phyloP scores from a whole-genome alignment of 805 yeast species.

The Tetrapisispora iriomotensis region DNA sequence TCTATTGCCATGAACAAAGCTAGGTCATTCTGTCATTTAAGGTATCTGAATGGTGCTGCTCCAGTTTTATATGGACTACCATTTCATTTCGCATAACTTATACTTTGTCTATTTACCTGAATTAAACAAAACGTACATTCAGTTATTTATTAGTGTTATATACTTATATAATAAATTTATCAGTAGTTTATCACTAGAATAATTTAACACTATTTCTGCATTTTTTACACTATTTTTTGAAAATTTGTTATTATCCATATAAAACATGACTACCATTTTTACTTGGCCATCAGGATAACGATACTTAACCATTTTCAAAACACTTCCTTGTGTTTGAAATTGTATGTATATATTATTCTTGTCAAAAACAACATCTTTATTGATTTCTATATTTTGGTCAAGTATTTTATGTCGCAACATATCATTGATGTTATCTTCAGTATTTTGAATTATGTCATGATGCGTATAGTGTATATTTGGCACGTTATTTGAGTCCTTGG shows the following conservation, averaged over 20 bases:
- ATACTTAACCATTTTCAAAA: no score
- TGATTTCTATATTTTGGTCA: no score
- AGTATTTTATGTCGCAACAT: no score
- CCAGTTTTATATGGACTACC: constrained; percentile 90
- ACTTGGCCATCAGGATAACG: no score
- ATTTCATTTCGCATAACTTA: not conserved
- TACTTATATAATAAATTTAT: constrained; percentile 1
- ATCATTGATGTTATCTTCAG: not conserved
- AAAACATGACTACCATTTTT: no score
- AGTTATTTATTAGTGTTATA: not conserved
- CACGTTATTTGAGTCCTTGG: constrained; percentile 5
- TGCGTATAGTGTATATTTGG: constrained; percentile 3
- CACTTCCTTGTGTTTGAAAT: no score
- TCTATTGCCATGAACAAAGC: constrained; percentile 52
- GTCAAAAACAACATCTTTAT: no score
- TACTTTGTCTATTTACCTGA: not conserved
- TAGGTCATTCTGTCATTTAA: constrained; percentile 58
- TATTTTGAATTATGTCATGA: not conserved
- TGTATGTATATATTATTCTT: no score
- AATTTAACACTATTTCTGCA: not conserved
- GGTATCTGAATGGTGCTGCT: constrained; percentile 81
- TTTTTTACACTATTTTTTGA: not conserved
- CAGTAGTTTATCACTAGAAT: not conserved
- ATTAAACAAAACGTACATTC: not conserved
- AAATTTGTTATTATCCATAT: no score